phyloP scores from a whole-genome alignment of 2,329 filamentous ascomycete genomes.

The Colletotrichum melonis region DNA sequence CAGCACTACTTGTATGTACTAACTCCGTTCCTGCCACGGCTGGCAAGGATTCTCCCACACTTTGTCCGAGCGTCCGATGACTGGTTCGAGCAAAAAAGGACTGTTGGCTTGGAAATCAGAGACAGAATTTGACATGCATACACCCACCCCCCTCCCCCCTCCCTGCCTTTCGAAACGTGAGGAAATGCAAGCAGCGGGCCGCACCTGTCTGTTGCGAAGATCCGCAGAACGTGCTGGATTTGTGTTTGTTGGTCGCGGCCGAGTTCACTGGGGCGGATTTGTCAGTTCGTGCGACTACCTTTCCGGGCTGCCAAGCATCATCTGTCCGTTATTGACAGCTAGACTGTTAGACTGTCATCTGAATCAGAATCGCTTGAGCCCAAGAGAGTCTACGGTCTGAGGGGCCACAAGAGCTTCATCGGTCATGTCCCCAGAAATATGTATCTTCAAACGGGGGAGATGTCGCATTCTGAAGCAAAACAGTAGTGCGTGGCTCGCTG shows the following conservation, averaged over 20 bases:
- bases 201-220: neutral
- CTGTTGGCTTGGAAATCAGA: conserved; percentile 12
- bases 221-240: neutral
- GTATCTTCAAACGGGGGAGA: neutral
- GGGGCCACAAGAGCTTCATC: neutral
- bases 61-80: conserved; percentile 11
- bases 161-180: neutral
- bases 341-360: neutral
- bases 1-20: no score
- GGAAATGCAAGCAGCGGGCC: conserved; percentile 13
- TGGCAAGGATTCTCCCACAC: neutral
- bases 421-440: neutral
- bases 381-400: neutral
- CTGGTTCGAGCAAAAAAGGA: neutral
- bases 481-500: neutral
- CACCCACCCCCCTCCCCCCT: neutral
- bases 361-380: neutral
- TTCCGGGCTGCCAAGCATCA: neutral
- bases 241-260: neutral
- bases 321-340: neutral
- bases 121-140: neutral
- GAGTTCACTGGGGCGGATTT: neutral
- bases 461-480: neutral
- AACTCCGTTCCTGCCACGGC: no score
- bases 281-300: neutral